Evolutionary conservation across 179 eudicot genomes (phyloP).

Genomic region (Beta lomatogona): DNA sequence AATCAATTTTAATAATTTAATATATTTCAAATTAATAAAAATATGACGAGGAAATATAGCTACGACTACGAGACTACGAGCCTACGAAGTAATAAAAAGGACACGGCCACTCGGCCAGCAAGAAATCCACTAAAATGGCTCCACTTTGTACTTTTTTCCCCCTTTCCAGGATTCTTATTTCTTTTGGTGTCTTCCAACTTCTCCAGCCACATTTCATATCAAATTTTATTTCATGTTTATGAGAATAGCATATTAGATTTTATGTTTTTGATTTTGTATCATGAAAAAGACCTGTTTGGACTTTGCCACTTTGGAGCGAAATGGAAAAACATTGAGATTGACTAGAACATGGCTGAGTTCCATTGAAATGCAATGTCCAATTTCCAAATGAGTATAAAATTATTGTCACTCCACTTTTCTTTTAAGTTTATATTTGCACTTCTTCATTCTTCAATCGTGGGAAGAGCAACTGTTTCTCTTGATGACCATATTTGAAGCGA

Average conservation of each 20-base stretch:
- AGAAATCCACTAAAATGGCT: conserved; percentile 20
- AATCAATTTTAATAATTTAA: too few relatives aligned
- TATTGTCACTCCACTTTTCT: conserved; percentile 11
- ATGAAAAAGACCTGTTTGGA: too few relatives aligned
- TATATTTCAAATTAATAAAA: too few relatives aligned
- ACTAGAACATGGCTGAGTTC: background rate
- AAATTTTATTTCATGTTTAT: conserved; percentile 5
- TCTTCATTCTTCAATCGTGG: too few relatives aligned
- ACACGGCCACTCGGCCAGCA: conserved; percentile 2
- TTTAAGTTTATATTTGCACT: too few relatives aligned
- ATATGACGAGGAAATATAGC: too few relatives aligned
- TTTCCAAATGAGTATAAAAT: conserved; percentile 15
- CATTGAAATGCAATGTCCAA: background rate
- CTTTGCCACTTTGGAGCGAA: conserved; percentile 6
- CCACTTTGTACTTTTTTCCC: background rate
- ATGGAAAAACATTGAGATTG: background rate
- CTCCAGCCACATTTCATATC: background rate
- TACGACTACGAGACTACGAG: too few relatives aligned
- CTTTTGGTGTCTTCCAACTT: background rate
- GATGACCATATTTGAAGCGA: too few relatives aligned
- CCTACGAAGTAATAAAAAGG: too few relatives aligned
- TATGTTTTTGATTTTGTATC: background rate
- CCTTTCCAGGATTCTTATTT: background rate
- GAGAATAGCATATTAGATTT: background rate
- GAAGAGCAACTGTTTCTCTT: too few relatives aligned